phyloP scores from a whole-genome alignment of 2,329 filamentous ascomycete genomes.

The Colletotrichum coccodes region DNA sequence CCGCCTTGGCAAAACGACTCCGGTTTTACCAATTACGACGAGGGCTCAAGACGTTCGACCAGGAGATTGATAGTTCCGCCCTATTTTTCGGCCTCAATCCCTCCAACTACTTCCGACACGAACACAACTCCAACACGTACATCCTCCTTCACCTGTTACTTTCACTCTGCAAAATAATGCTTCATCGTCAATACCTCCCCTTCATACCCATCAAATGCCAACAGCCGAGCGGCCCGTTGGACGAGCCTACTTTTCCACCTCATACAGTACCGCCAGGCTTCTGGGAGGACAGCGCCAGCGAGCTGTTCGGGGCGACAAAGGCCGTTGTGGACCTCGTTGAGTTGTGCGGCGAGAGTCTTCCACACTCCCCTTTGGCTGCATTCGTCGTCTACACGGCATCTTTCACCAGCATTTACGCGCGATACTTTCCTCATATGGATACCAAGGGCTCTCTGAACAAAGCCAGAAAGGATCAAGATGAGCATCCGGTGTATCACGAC shows the following conservation, averaged over 20 bases:
- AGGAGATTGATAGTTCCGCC: constrained; percentile 53
- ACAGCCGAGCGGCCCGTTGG: constrained; percentile 64
- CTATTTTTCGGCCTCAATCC: constrained; percentile 53
- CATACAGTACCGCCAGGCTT: constrained; percentile 62
- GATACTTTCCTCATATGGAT: constrained; percentile 77
- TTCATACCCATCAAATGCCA: constrained; percentile 68
- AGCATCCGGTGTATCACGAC: background rate
- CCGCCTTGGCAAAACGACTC: constrained; percentile 70
- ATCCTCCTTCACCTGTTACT: constrained; percentile 74
- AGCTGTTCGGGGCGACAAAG: constrained; percentile 69
- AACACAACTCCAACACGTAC: constrained; percentile 72
- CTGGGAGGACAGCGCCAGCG: constrained; percentile 70
- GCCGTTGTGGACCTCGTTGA: constrained; percentile 74
- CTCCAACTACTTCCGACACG: constrained; percentile 72
- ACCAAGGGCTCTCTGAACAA: constrained; percentile 59
- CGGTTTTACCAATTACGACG: constrained; percentile 62
- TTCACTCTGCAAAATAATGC: constrained; percentile 72
- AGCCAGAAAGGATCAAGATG: constrained; percentile 43
- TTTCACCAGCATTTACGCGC: constrained; percentile 73
- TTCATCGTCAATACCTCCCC: constrained; percentile 75
- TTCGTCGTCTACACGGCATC: constrained; percentile 75
- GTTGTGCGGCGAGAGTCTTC: constrained; percentile 68
- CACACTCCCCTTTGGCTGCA: constrained; percentile 73
- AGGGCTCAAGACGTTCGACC: constrained; percentile 59
- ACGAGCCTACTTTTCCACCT: constrained; percentile 63